Conservation (phyloP, 1,139 yeast species). For the Pichia sp. region DNA sequence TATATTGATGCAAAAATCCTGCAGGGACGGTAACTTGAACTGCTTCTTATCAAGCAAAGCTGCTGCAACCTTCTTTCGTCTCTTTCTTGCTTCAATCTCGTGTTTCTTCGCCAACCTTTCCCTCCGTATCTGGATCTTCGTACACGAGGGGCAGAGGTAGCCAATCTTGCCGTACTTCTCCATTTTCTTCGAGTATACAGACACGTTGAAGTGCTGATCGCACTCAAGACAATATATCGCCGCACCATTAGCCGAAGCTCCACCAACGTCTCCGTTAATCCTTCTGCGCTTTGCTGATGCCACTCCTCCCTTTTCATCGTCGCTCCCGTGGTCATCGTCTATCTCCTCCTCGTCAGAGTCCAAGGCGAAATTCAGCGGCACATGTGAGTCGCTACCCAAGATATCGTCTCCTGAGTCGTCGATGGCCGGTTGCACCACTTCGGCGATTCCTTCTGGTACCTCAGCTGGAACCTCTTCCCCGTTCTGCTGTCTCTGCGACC, state of each 20-base stretch:
- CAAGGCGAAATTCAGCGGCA: slow-evolving; percentile 13
- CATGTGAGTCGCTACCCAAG: not conserved
- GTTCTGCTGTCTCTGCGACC: slow-evolving; percentile 29
- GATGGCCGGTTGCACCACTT: not conserved
- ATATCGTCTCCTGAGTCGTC: not conserved
- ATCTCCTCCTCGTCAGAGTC: slow-evolving; percentile 31
- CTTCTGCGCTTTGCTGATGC: not conserved
- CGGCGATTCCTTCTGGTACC: slow-evolving; percentile 14
- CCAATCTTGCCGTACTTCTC: slow-evolving; percentile 45
- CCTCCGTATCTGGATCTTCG: slow-evolving; percentile 40
- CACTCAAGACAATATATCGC: slow-evolving; percentile 54
- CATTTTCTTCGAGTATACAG: slow-evolving; percentile 59
- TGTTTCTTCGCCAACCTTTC: slow-evolving; percentile 46
- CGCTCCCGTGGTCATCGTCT: slow-evolving; percentile 39
- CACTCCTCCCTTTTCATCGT: slow-evolving; percentile 29
- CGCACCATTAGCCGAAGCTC: slow-evolving; percentile 28
- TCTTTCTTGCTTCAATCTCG: slow-evolving; percentile 62
- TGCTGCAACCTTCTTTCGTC: slow-evolving; percentile 74
- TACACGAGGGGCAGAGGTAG: slow-evolving; percentile 65
- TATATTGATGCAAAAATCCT: slow-evolving; percentile 70
- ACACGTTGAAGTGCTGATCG: slow-evolving; percentile 49
- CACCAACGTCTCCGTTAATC: not conserved
- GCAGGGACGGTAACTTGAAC: slow-evolving; percentile 63
- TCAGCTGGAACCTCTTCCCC: slow-evolving; percentile 8
- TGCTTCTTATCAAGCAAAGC: slow-evolving; percentile 73